Evolutionary conservation across 306 rosid species (phyloP), one percentile per base, ranked within the genome.

Genomic region (Sicyos baderoa): DNA sequence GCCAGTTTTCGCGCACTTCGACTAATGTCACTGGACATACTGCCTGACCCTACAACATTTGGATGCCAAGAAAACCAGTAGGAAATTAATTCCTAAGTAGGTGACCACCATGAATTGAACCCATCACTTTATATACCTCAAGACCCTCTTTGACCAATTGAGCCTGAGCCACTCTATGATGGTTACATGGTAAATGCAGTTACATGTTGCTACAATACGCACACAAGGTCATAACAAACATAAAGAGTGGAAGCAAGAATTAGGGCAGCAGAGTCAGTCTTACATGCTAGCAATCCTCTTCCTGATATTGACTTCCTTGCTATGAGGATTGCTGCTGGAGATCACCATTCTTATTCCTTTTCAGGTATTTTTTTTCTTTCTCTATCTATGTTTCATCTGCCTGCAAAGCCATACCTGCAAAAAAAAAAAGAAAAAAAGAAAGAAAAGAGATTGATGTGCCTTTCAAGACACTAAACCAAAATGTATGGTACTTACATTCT

Each of bases 221-320:
- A 12, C 67, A 40, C 0, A 42, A 17, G 69, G 17, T 7, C 35
- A 4, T 40, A 63, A 63, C 29, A 40, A 37, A 3, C 17, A 5
- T 11, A 16, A 65, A 21, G 13, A 12, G 12, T 44, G 54, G 40
- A 23, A 44, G 21, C 17, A 13, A 64, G n/a, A 64, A 71, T 22
- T 23, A 75, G 70, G 70, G 49, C 54, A 54, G 74, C 21, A 69
- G 54, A 55, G 64, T 60, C 51, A 49, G 68, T 42, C 57, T 76
- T 82, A 89, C 96, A 92, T 86, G 97, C 91, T 87, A 25, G 83
- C 74, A 58, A 92, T 92, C 84, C 93, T 84, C 79, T 72, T 89
- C 83, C 96, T 86, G 81, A 89, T 79, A 48, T 77, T 71, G 16
- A 86, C 71, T 87, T 92, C 96, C 84, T 72, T 89, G 57, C 73